These are phyloP conservation scores for Aspergillus texensis DNA, from an alignment of 2,329 filamentous ascomycete species.

Conservation along the genomic window DNA sequence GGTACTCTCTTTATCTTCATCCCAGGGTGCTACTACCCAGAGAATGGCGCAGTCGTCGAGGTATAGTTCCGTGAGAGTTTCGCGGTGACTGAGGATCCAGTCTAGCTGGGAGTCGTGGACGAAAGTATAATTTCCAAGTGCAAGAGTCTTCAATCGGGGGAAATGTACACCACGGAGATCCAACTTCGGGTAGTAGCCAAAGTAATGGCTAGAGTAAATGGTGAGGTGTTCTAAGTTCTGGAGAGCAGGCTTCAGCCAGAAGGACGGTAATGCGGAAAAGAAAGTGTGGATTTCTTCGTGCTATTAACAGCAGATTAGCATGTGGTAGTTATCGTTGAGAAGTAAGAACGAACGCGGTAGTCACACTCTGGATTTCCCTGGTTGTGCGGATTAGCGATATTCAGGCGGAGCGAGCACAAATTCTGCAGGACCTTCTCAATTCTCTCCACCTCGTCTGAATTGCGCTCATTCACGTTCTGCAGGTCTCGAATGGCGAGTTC, in stretches of 20 bases:
- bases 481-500: conserved; percentile 10
- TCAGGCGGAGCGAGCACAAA: conserved; percentile 9
- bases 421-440: neutral
- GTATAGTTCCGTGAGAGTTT: conserved; percentile 45
- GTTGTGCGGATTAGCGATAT: conserved; percentile 6
- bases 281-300: conserved; percentile 4
- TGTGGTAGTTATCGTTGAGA: neutral
- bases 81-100: conserved; percentile 47
- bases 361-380: neutral
- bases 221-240: conserved; percentile 39
- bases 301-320: neutral
- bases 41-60: conserved; percentile 49
- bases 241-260: conserved; percentile 14
- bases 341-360: neutral
- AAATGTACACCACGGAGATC: conserved; percentile 41
- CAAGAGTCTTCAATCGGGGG: conserved; percentile 43
- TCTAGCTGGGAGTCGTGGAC: conserved; percentile 49
- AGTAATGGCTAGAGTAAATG: conserved; percentile 41
- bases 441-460: neutral
- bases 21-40: conserved; percentile 13
- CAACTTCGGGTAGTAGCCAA: conserved; percentile 45
- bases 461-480: conserved; percentile 10
- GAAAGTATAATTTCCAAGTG: conserved; percentile 48
- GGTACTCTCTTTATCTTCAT: neutral
- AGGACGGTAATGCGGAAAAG: conserved; percentile 4